Conservation (phyloP, 441 rosid genomes). For the Iberis amara region DNA sequence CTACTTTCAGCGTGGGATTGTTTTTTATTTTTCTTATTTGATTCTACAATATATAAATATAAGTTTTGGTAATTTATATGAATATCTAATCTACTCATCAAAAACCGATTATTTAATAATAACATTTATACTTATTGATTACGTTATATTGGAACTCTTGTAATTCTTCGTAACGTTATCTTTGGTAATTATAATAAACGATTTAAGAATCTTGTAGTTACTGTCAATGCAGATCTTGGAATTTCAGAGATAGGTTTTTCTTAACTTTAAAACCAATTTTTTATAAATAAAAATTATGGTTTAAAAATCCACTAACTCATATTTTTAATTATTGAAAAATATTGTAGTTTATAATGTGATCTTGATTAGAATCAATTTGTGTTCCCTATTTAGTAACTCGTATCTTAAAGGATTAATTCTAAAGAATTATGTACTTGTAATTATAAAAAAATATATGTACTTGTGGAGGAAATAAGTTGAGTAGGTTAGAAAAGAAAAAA, state of each 20-base stretch:
- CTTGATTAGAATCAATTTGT: no score
- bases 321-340: neutral
- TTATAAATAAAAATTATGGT: neutral
- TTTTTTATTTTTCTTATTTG: constrained; percentile 1
- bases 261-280: no score
- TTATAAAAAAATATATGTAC: neutral
- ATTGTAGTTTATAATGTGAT: neutral
- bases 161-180: no score
- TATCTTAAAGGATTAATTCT: neutral
- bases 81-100: neutral
- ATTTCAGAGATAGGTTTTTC: no score
- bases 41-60: neutral
- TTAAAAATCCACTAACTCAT: neutral
- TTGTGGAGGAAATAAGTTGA: neutral
- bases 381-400: no score
- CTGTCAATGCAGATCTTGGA: no score
- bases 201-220: no score
- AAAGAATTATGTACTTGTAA: no score
- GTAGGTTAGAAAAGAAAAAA: no score
- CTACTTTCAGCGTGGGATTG: constrained; percentile 31
- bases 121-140: neutral
- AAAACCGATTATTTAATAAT: neutral
- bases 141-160: neutral
- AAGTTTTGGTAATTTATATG: neutral
- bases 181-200: neutral